Evolutionary conservation across 129 eudicot species (phyloP).

Genomic region (Erigeron canadensis): DNA sequence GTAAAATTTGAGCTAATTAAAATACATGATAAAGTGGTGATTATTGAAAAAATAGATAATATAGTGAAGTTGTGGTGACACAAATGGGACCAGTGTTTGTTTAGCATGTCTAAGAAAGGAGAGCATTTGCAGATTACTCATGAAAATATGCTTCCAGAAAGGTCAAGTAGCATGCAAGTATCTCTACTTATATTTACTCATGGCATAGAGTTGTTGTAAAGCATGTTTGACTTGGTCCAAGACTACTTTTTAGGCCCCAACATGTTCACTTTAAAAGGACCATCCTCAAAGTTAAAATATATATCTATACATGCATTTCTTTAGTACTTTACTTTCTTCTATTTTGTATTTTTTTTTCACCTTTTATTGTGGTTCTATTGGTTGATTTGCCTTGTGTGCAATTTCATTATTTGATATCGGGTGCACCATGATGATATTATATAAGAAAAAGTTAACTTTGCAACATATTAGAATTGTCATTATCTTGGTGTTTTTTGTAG

Average conservation of each 20-base stretch:
- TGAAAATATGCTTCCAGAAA: conserved; percentile 40
- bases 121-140: conserved; percentile 35
- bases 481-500: too few species aligned
- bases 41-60: background rate
- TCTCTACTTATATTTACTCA: conserved; percentile 33
- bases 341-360: background rate
- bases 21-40: background rate
- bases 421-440: too few species aligned
- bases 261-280: conserved; percentile 18
- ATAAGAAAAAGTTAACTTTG: too few species aligned
- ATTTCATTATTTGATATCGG: too few species aligned
- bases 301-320: background rate
- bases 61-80: conserved; percentile 22
- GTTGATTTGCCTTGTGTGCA: background rate
- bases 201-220: conserved; percentile 33
- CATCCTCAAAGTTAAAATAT: background rate
- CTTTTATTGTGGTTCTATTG: background rate
- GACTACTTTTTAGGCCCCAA: conserved; percentile 27
- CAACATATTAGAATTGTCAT: too few species aligned
- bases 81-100: conserved; percentile 39
- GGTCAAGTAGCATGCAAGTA: conserved; percentile 37
- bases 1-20: background rate
- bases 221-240: conserved; percentile 44
- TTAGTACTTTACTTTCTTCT: background rate
- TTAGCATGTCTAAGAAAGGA: conserved; percentile 36